Evolutionary conservation across 208 protist species (phyloP).

Genomic region (Trypanosoma theileri): DNA sequence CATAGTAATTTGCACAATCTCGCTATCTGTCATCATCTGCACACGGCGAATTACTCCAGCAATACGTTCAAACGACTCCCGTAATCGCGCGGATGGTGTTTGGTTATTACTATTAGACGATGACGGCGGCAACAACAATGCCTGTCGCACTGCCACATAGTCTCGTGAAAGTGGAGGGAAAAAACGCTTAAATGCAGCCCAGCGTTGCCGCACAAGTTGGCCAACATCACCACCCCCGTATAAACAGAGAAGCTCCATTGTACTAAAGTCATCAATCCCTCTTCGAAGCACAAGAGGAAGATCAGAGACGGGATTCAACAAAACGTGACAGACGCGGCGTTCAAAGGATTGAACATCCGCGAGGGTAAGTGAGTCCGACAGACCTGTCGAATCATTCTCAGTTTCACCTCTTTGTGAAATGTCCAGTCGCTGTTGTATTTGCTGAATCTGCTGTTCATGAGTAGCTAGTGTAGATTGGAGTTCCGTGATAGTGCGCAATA

Average conservation of each 20-base stretch:
- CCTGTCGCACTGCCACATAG: slow-evolving; percentile 32
- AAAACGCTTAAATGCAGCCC: slow-evolving; percentile 60
- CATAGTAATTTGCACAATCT: slow-evolving; percentile 40
- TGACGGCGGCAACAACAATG: slow-evolving; percentile 15
- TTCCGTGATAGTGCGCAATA: slow-evolving; percentile 35
- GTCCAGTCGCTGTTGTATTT: slow-evolving; percentile 11
- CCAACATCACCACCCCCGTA: slow-evolving; percentile 12
- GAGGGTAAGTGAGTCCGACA: background rate
- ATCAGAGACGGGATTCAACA: slow-evolving; percentile 22
- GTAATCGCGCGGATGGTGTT: background rate
- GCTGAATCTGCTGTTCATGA: slow-evolving; percentile 13
- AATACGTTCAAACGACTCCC: slow-evolving; percentile 32
- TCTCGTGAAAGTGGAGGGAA: slow-evolving; percentile 60
- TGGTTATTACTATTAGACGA: background rate
- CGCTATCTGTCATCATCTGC: slow-evolving; percentile 51
- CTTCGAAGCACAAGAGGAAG: slow-evolving; percentile 58
- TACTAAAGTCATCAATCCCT: slow-evolving; percentile 62
- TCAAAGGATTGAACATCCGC: slow-evolving; percentile 20
- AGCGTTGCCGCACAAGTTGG: slow-evolving; percentile 36
- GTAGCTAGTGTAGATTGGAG: slow-evolving; percentile 14
- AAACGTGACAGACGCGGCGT: slow-evolving; percentile 23
- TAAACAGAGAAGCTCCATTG: slow-evolving; percentile 53
- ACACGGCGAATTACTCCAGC: slow-evolving; percentile 51
- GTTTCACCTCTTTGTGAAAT: background rate
- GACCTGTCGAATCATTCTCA: background rate